These are phyloP conservation scores for Datura wrightii DNA, from an alignment of 257 asterid species.

Conservation along the genomic window DNA sequence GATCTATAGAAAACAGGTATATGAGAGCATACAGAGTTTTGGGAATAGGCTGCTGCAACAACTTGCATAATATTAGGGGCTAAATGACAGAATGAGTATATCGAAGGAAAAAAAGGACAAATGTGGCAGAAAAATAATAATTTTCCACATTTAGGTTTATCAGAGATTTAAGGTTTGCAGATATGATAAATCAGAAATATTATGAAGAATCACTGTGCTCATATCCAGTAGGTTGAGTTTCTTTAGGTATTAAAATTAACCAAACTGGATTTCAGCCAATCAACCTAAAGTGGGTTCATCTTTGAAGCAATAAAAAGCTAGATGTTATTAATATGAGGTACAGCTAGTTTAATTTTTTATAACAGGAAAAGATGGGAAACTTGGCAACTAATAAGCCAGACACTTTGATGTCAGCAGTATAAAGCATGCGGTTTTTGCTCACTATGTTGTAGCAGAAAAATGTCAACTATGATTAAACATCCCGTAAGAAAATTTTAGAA, in stretches of 20 bases:
- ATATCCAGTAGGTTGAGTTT: not conserved
- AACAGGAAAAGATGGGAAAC: not conserved
- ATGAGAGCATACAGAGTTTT: not conserved
- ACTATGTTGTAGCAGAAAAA: not conserved
- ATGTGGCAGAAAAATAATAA: not conserved
- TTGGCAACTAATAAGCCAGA: not conserved
- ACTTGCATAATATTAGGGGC: not conserved
- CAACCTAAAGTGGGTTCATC: constrained; percentile 7
- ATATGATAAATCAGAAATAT: not conserved
- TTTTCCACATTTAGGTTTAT: not conserved
- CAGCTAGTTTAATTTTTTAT: not conserved
- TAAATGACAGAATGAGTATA: not conserved
- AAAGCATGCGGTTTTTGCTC: not conserved
- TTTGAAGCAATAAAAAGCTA: not conserved
- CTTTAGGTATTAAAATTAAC: not conserved
- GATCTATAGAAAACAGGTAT: too few relatives aligned
- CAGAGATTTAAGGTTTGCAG: not conserved
- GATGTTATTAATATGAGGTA: not conserved
- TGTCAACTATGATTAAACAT: constrained; percentile 12
- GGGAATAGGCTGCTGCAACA: constrained; percentile 21
- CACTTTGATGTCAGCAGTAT: not conserved
- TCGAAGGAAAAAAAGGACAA: not conserved
- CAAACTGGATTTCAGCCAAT: not conserved
- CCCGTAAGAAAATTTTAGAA: not conserved
- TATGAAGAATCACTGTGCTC: not conserved